Evolutionary conservation across 225 moss, liverwort and hornwort species (phyloP).

Genomic region (Marchantia polymorpha): DNA sequence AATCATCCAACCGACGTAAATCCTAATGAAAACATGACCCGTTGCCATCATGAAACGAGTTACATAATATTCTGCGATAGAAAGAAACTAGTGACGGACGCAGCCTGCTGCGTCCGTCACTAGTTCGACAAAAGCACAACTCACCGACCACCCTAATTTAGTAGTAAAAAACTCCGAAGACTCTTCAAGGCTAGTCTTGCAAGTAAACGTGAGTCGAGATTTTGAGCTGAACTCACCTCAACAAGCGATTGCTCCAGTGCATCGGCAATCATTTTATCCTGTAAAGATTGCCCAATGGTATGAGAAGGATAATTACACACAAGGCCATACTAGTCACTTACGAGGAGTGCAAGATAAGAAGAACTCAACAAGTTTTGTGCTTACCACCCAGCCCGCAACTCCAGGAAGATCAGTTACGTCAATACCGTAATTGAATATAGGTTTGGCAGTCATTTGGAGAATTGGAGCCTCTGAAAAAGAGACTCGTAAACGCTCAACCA

Average conservation of each 20-base stretch:
- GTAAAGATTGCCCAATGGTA: conserved; percentile 10
- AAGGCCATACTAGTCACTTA: neutral
- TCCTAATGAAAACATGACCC: neutral
- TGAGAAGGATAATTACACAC: neutral
- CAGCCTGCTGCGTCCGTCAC: too few species aligned
- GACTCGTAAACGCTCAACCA: conserved; percentile 68
- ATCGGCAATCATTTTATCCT: conserved; percentile 81
- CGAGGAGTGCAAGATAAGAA: neutral
- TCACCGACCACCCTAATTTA: too few species aligned
- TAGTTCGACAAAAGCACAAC: too few species aligned
- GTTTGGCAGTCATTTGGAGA: conserved; percentile 63
- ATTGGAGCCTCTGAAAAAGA: conserved; percentile 68
- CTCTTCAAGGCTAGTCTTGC: too few species aligned
- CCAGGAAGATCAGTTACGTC: conserved; percentile 89
- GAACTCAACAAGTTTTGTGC: conserved; percentile 16
- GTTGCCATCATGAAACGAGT: too few species aligned
- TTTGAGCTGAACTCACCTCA: conserved; percentile 44
- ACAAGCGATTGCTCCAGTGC: conserved; percentile 71
- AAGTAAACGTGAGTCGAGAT: too few species aligned
- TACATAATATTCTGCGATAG: too few species aligned
- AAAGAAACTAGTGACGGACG: too few species aligned
- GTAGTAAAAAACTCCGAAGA: too few species aligned
- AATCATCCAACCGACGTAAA: neutral
- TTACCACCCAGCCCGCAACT: conserved; percentile 78
- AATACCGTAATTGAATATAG: conserved; percentile 72